Base-by-base conservation (phyloP, 2,329 filamentous ascomycete genomes). In the Fusarium nelsonii region DNA sequence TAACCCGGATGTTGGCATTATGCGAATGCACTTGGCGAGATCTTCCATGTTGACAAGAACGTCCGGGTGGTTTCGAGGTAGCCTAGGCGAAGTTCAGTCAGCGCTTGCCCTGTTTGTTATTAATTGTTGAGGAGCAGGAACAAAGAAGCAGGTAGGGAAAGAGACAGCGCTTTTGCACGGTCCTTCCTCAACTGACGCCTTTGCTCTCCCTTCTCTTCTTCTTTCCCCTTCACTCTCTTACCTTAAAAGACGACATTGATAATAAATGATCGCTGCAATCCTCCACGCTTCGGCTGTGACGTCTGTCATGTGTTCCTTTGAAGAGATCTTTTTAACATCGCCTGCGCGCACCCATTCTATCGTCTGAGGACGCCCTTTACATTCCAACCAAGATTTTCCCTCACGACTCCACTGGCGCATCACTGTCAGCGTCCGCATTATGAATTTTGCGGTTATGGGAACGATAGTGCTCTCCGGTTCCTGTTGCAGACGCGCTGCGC, bases 271-370 rank as follows among this genome's bases (percentile, higher is more conserved):
- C 7, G 75, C 78, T 6, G 80, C 77, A 37, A 82, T 58, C 48
- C 81, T 78, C 80, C 81, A 82, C 11, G 79, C 78, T 63, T 82
- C 81, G 1, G 80, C 80, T 7, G 80, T 81, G 11, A 80, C 77
- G 34, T 78, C 75, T 1, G 80, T 81, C 81, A 82, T 82, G 10
- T 73, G 71, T 9, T 73, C 45, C n/a, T 75, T 65, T 4, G 72
- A 71, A 20, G 70, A 51, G 18, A 80, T 77, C 1, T 72, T 43
- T 1, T 72, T 43, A 36, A 68, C 76, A 9, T 58, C 68, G 10
- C 71, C 62, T 0, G 73, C 63, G 16, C 75, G 72, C n/a, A 80
- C 75, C 76, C 76, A 78, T 8, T 75, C 69, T 43, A 77, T 77
- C 23, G 68, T 61, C 14, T 64, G 68, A 28, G 32, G 63, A 7